Evolutionary conservation across 1,284 basidiomycete genomes (phyloP), one percentile per base, ranked within the genome.

Genomic region (Irpex sp.): DNA sequence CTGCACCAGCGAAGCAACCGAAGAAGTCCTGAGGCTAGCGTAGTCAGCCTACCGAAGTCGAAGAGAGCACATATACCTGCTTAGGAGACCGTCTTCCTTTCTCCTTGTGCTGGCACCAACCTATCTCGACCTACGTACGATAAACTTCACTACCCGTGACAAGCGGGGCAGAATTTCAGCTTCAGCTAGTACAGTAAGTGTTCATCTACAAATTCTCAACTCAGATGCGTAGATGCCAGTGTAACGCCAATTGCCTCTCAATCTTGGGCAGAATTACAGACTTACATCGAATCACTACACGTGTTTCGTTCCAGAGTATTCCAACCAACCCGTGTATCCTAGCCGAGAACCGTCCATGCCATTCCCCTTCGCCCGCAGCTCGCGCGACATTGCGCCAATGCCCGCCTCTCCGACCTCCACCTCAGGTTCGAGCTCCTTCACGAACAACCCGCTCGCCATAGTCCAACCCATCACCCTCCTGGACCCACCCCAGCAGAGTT

Each of bases 21-120:
- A 40, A 49, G 48, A 6, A 49, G 13, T 5, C n/a, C 13, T 49
- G 48, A n/a, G 9, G 17, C 48, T 8, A 40, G 13, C 38, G 13
- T 5, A 40, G 38, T 40, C 38, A 40, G 38, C 38, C 38, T 40
- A 40, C 38, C 17, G 7, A 5, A 5, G 19, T 26, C 7, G 52
- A n/a, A 5, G 7, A 31, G 31, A 5, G 21, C 26, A 31, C 31
- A 55, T 55, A 55, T 31, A 55, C 52, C 19, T 36, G 31, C 52
- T 8, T 5, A 26, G 52, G 19, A 26, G 21, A 8, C 7, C 31
- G 7, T 31, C 52, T 55, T 9, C 52, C 21, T 8, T 11, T 55
- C 31, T 55, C 52, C 52, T 55, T n/a, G 52, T 55, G 52, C 52
- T 55, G 52, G 52, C 52, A 55, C 52, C 52, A 15, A 15, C 48